Evolutionary conservation across 179 eudicot genomes (phyloP), one percentile per base, ranked within the genome.

Genomic region (Nepenthes alata): DNA sequence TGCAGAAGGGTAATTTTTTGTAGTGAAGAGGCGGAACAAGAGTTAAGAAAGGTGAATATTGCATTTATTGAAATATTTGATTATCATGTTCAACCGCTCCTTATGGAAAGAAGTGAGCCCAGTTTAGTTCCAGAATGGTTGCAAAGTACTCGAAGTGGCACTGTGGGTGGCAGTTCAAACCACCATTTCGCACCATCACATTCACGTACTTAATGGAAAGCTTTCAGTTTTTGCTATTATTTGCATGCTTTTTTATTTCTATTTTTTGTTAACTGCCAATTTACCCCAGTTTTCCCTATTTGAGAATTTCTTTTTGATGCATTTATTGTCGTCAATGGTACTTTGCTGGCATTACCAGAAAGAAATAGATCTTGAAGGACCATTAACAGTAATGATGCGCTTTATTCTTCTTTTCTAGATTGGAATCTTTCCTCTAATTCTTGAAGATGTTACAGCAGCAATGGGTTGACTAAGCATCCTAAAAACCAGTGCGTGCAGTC

Each of bases 51-150:
- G 66, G 58, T 6, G 36, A 37, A 58, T 55, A 49, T n/a, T 36
- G 11, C 34, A 57, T 62, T 36, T 54, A 47, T 52, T 53, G 57
- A 37, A 14, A 60, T 16, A 37, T 35, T 25, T 47, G n/a, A 64
- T 39, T 55, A 81, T 77, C 71, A 83, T 88, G 95, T 69, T 77
- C 67, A 67, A 66, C 25, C 60, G 44, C 68, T 77, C 69, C 70
- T 75, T 77, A 91, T 91, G 96, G 98, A 81, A 61, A 83, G 59
- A 80, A 84, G 86, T 84, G 96, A 91, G 71, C 98, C 90, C 52
- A 71, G 88, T 62, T 85, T 91, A 58, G 80, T 76, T 59, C 98
- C 98, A 14, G 88, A 91, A 83, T 91, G 98, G 96, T 57, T 91
- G 79, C 81, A 74, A 68, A 78, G 77, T 61, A 68, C 75, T 77